Conservation (phyloP, 1,284 basidiomycete genomes). For the Phellopilus nigrolimitatus region DNA sequence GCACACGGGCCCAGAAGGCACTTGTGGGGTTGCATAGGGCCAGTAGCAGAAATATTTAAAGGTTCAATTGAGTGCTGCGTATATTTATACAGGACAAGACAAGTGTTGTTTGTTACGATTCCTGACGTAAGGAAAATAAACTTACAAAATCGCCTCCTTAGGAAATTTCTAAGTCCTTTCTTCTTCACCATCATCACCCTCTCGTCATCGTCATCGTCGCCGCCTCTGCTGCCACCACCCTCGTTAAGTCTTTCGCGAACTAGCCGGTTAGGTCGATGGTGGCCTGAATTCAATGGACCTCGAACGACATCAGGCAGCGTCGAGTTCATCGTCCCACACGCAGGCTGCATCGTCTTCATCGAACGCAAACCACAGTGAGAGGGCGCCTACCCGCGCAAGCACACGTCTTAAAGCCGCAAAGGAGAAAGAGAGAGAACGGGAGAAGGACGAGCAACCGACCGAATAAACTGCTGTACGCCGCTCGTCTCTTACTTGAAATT, state of each 20-base stretch:
- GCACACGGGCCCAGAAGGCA: no score
- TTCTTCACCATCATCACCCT: no score
- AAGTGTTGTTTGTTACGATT: no score
- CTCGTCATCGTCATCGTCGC: no score
- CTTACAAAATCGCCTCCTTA: no score
- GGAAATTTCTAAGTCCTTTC: no score
- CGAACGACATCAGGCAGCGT: slow-evolving; percentile 55
- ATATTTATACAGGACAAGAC: no score
- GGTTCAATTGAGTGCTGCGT: no score
- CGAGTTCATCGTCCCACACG: slow-evolving; percentile 41
- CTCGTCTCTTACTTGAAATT: neutral
- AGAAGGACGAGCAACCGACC: slow-evolving; percentile 46
- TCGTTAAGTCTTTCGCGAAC: slow-evolving; percentile 4
- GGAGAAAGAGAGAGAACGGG: slow-evolving; percentile 34
- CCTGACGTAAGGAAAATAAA: no score
- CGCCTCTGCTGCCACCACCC: no score
- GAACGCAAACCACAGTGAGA: slow-evolving; percentile 30
- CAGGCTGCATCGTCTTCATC: slow-evolving; percentile 29
- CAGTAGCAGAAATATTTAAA: no score
- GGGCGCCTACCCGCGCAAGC: slow-evolving; percentile 57
- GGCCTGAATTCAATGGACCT: slow-evolving; percentile 78
- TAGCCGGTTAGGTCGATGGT: slow-evolving; percentile 62
- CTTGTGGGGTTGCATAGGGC: no score
- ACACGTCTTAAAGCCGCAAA: slow-evolving; percentile 69
- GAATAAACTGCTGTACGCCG: slow-evolving; percentile 11